Base-by-base conservation (phyloP, 345 rosid species). In the Mallotus nudiflorus region DNA sequence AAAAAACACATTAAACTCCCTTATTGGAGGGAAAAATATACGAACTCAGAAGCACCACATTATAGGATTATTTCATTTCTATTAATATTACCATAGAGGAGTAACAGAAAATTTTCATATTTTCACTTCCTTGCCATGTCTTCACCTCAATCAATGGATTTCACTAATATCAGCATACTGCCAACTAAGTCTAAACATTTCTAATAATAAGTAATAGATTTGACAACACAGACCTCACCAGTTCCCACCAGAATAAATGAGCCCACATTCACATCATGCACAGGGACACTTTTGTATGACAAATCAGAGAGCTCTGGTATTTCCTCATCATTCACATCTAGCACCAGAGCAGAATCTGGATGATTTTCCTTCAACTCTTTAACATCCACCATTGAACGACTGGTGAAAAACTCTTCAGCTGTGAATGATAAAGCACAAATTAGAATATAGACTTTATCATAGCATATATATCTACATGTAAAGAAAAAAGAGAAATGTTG, bases 341-440 rank as follows among this genome's bases (percentile, higher is more conserved):
- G 77, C 70, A 91, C 86, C 9, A 90, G 78, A 11, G 87, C 97
- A 65, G 87, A 90, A 70, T 87, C 96, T 0, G 99, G 99, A 81
- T 95, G 74, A 73, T 90, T 95, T 70, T 95, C 97, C 73, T 90
- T 95, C 80, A 95, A 75, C 81, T 91, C 97, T 73, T 85, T 95
- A 60, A 91, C 99, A 80, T 95, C 99, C 69, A 90, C 87, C 96
- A 91, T 77, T 11, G 99, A 92, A 6, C 90, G 84, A 74, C 97
- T 87, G 19, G 99, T 95, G 78, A 95, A 95, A 70, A 91, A 86
- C 86, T 91, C 97, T 69, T 95, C 97, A n/a, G 99, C 99, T 95
- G 86, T 81, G 86, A 64, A 54, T 69, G 15, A 31, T 14, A 37
- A 68, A 62, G 29, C 6, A 25, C 2, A 54, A 28, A 1, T 42